phyloP scores from a whole-genome alignment of 495 filamentous ascomycete genomes.

The Aeminium ludgeri region DNA sequence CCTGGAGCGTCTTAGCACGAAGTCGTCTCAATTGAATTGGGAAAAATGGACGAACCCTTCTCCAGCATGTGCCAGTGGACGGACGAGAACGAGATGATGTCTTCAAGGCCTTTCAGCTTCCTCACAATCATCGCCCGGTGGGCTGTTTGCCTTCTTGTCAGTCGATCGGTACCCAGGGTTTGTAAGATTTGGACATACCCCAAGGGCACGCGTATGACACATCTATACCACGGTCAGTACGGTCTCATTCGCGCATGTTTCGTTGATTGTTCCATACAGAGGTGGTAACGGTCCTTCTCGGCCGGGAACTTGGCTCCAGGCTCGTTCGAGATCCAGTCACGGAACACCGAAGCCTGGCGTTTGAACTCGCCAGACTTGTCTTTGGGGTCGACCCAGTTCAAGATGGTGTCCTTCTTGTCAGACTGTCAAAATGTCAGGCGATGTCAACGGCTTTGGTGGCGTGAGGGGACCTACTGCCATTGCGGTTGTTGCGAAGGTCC shows the following conservation, averaged over 20 bases:
- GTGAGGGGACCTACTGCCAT: constrained; percentile 6
- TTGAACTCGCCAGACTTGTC: constrained; percentile 83
- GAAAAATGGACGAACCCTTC: constrained; percentile 29
- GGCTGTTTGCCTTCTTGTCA: constrained; percentile 22
- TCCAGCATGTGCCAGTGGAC: constrained; percentile 53
- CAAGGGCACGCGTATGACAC: constrained; percentile 60
- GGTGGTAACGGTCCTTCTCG: constrained; percentile 51
- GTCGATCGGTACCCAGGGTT: background rate
- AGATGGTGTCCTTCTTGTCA: constrained; percentile 35
- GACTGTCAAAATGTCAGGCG: constrained; percentile 1
- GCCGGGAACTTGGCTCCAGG: constrained; percentile 46
- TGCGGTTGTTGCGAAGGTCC: background rate
- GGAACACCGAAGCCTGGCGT: constrained; percentile 32
- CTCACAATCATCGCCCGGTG: constrained; percentile 51
- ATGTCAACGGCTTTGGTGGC: background rate
- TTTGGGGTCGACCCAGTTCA: constrained; percentile 60
- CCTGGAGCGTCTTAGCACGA: constrained; percentile 7
- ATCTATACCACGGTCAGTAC: constrained; percentile 18
- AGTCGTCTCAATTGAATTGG: background rate
- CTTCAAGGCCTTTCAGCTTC: constrained; percentile 50
- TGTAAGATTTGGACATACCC: constrained; percentile 26
- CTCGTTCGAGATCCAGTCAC: constrained; percentile 31
- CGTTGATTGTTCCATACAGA: constrained; percentile 24
- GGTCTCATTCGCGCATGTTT: background rate
- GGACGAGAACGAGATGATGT: constrained; percentile 45